A percentile compares a stretch with the other conserved stretches of the same genome.
These are phyloP conservation scores for Pseudogymnoascus sp. DNA, from an alignment of 2,329 filamentous ascomycete genomes.

Conservation along the genomic window DNA sequence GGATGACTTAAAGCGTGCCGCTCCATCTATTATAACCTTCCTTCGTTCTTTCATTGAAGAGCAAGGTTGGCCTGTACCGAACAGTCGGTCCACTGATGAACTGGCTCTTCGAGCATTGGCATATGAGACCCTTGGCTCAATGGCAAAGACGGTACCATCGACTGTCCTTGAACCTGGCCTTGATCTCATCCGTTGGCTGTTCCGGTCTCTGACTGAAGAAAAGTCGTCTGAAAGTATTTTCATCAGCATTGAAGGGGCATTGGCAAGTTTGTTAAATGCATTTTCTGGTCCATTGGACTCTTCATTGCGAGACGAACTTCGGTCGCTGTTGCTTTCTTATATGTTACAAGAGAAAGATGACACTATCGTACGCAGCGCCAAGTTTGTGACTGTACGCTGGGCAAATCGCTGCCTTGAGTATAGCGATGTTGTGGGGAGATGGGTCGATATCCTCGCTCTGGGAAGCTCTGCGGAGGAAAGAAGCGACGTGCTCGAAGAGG, in stretches of 20 bases:
- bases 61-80: constrained; percentile 72
- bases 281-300: constrained; percentile 35
- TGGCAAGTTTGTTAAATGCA: constrained; percentile 66
- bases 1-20: constrained; percentile 54
- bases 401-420: constrained; percentile 82
- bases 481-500: constrained; percentile 82
- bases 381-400: constrained; percentile 78
- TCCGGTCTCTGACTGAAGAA: constrained; percentile 74
- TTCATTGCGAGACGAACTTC: constrained; percentile 21
- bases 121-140: constrained; percentile 82
- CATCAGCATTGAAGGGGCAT: constrained; percentile 79
- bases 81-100: constrained; percentile 49
- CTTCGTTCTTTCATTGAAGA: constrained; percentile 65
- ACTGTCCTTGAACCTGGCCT: constrained; percentile 42
- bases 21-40: constrained; percentile 56
- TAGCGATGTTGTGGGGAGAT: constrained; percentile 67
- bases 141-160: constrained; percentile 57
- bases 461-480: constrained; percentile 57
- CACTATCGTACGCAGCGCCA: constrained; percentile 59
- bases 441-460: constrained; percentile 80
- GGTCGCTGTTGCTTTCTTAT: constrained; percentile 55
- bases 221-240: constrained; percentile 62
- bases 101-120: constrained; percentile 65
- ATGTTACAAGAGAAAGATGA: constrained; percentile 46
- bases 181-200: constrained; percentile 65